These are phyloP conservation scores for Proliferodiscus dingleyae DNA, from an alignment of 2,329 filamentous ascomycete species.

Conservation along the genomic window DNA sequence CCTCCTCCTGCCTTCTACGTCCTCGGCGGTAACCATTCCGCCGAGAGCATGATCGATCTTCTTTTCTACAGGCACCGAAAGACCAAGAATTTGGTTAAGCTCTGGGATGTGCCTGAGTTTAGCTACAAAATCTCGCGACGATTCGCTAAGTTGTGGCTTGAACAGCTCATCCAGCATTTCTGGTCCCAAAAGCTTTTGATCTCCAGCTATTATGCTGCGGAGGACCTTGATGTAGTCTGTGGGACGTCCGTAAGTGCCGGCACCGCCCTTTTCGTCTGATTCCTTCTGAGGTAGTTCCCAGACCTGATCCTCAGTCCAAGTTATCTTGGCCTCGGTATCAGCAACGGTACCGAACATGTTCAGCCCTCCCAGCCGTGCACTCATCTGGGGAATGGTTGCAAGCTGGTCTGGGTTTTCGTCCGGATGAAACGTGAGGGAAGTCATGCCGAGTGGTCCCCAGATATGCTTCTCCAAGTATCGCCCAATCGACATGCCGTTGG, in stretches of 20 bases:
- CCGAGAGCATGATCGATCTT: constrained; percentile 35
- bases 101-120: not conserved
- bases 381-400: constrained; percentile 2
- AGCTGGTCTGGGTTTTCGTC: constrained; percentile 6
- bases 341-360: not conserved
- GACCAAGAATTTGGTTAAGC: not conserved
- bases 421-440: constrained; percentile 11
- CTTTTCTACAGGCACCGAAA: constrained; percentile 31
- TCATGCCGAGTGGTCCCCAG: constrained; percentile 13
- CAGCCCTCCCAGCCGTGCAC: not conserved
- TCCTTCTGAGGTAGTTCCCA: constrained; percentile 1
- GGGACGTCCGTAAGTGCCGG: not conserved
- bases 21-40: constrained; percentile 36
- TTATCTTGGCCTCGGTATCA: constrained; percentile 2
- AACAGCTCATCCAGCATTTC: constrained; percentile 60
- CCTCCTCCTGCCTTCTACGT: constrained; percentile 33
- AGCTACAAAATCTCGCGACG: not conserved
- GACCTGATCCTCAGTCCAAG: not conserved
- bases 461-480: constrained; percentile 15
- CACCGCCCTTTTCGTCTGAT: constrained; percentile 2
- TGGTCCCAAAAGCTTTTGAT: constrained; percentile 41
- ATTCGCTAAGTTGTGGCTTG: constrained; percentile 50
- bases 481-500: constrained; percentile 4
- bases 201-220: not conserved
- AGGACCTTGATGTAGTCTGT: constrained; percentile 6